Base-by-base conservation (phyloP, 305 asterid species). In the Stenogyne calaminthoides region DNA sequence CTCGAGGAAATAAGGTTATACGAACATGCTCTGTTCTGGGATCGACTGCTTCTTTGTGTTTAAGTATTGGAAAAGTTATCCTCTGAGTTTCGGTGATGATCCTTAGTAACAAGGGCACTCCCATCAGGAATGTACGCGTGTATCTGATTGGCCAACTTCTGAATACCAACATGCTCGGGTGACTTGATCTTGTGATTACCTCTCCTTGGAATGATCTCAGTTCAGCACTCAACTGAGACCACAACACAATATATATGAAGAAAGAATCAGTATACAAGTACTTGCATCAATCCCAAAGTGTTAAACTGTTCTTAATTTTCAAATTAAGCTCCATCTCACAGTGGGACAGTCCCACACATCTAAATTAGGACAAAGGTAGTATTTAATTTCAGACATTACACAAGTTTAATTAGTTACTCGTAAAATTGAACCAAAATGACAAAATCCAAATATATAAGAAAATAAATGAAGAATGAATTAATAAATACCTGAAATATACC, bases 401-500 rank as follows among this genome's bases (percentile, higher is more conserved):
- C 25, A 22, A 22, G 2, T 22, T 22, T 22, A 22, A 22, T 22
- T 22, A 1, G 1, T 22, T 22, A 2, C 25, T 22, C 25, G 25
- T 22, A 39, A 39, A 8, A 39, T 39, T 39, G 44, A 39, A 39
- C 25, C 25, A 22, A 22, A 22, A 22, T 22, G 11, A 39, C 8
- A 39, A 39, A n/a, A n/a, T n/a, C n/a, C n/a, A n/a, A n/a, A n/a
- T n/a, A n/a, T n/a, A n/a, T n/a, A n/a, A n/a, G n/a, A n/a, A 40
- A 8, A 10, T 10, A 8, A 40, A 40, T 40, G 9, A 40, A 8
- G 12, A 3, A 2, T n/a, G n/a, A n/a, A n/a, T n/a, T n/a, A n/a
- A n/a, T n/a, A n/a, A n/a, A n/a, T 46, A 46, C 54, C 94, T 90
- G 98, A 62, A 92, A 92, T 29, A 92, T 75, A 9, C 98, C 98